phyloP scores from a whole-genome alignment of 192 early-diverging fungal species.

The Ambispora gerdemannii region DNA sequence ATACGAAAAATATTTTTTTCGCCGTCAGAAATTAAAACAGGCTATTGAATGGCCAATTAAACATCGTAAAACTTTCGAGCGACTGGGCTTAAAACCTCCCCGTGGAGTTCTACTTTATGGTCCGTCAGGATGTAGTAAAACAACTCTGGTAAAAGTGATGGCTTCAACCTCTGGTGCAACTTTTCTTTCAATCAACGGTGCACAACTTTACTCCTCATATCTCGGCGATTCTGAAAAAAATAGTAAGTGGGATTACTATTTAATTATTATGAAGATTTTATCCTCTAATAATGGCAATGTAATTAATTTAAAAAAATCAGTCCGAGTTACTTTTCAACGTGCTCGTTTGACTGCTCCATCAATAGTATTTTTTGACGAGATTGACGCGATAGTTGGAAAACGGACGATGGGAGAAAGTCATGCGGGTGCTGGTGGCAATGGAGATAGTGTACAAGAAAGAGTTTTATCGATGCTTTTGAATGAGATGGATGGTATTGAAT shows the following conservation, averaged over 20 bases:
- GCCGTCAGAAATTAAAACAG: constrained; percentile 61
- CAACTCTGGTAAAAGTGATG: constrained; percentile 85
- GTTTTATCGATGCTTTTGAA: constrained; percentile 76
- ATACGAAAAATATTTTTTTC: not conserved
- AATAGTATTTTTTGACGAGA: constrained; percentile 95
- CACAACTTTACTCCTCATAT: constrained; percentile 72
- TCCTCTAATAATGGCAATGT: too few relatives aligned
- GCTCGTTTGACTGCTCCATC: constrained; percentile 78
- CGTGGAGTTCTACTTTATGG: constrained; percentile 93
- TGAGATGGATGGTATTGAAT: constrained; percentile 90
- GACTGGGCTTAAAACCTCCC: constrained; percentile 78
- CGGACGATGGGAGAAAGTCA: constrained; percentile 43
- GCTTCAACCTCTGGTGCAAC: constrained; percentile 76
- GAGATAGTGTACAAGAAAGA: constrained; percentile 77
- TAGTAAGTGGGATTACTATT: constrained; percentile 37
- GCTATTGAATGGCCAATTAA: constrained; percentile 87
- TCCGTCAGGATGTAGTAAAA: constrained; percentile 98
- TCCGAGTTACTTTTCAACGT: constrained; percentile 74
- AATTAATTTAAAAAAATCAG: constrained; percentile 17
- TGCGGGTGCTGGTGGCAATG: constrained; percentile 50
- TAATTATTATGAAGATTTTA: too few relatives aligned
- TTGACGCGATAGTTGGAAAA: constrained; percentile 94
- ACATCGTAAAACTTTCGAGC: constrained; percentile 60
- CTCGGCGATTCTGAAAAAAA: constrained; percentile 85
- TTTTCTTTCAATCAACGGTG: constrained; percentile 77